Percentiles rank a stretch among this genome's conserved stretches.
Conservation (phyloP, 257 asterid genomes). For the Solanum bulbocastanum region DNA sequence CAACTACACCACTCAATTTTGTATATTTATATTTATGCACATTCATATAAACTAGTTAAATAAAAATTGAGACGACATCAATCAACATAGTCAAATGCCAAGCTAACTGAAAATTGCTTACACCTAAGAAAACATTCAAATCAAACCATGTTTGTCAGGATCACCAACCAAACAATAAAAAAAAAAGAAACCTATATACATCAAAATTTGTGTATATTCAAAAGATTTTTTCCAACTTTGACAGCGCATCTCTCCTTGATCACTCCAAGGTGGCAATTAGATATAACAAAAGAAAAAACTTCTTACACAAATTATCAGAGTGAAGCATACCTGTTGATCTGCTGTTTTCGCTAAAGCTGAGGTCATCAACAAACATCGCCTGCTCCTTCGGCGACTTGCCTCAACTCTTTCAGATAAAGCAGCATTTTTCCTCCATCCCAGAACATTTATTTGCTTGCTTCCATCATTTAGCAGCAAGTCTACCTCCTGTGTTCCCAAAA, state of each 20-base stretch:
- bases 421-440: constrained; percentile 75
- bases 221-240: background rate
- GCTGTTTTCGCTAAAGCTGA: constrained; percentile 78
- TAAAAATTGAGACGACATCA: background rate
- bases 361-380: constrained; percentile 94
- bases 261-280: constrained; percentile 2
- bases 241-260: background rate
- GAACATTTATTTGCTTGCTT: constrained; percentile 91
- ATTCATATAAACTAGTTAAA: background rate
- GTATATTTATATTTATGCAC: background rate
- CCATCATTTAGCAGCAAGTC: constrained; percentile 97
- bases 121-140: background rate
- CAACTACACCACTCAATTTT: background rate
- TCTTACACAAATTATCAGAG: constrained; percentile 10
- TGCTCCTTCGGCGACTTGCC: constrained; percentile 95
- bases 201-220: background rate
- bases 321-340: constrained; percentile 62
- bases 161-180: background rate
- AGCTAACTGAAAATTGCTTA: constrained; percentile 3
- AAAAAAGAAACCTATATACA: background rate
- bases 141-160: background rate
- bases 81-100: background rate
- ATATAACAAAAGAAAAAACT: background rate
- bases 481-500: constrained; percentile 66
- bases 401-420: constrained; percentile 84